Percentiles rank a stretch among this genome's conserved stretches.
These are phyloP conservation scores for Rhodamnia argentea DNA, from an alignment of 345 rosid species.

Conservation along the genomic window DNA sequence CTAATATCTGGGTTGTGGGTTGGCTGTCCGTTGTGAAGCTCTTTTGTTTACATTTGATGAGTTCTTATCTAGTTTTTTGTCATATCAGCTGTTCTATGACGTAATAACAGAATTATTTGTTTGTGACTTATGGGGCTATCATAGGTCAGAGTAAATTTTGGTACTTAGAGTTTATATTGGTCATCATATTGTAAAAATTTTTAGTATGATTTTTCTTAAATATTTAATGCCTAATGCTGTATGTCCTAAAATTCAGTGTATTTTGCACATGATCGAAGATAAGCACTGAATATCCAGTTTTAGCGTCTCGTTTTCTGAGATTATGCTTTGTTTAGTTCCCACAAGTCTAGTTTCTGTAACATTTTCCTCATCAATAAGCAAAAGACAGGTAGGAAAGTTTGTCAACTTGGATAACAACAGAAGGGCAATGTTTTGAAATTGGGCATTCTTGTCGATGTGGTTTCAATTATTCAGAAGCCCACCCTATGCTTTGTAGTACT, in stretches of 20 bases:
- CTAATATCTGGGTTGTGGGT: neutral
- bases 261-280: neutral
- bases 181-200: neutral
- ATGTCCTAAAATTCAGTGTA: neutral
- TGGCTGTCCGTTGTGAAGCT: neutral
- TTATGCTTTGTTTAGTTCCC: neutral
- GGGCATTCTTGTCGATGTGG: neutral
- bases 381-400: neutral
- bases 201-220: neutral
- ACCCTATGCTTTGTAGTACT: neutral
- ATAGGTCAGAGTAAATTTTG: neutral
- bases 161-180: neutral
- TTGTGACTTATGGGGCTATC: neutral
- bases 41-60: neutral
- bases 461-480: neutral
- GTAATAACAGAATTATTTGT: neutral
- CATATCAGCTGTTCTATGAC: neutral
- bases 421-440: neutral
- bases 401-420: neutral
- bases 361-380: neutral
- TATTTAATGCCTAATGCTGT: neutral
- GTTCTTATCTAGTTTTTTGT: neutral
- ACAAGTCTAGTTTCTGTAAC: neutral
- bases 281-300: neutral
- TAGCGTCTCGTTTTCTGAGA: neutral